A percentile compares a stretch with the other conserved stretches of the same genome.
These are phyloP conservation scores for Candida rishiriensis DNA, from an alignment of 805 yeast species.

Conservation along the genomic window DNA sequence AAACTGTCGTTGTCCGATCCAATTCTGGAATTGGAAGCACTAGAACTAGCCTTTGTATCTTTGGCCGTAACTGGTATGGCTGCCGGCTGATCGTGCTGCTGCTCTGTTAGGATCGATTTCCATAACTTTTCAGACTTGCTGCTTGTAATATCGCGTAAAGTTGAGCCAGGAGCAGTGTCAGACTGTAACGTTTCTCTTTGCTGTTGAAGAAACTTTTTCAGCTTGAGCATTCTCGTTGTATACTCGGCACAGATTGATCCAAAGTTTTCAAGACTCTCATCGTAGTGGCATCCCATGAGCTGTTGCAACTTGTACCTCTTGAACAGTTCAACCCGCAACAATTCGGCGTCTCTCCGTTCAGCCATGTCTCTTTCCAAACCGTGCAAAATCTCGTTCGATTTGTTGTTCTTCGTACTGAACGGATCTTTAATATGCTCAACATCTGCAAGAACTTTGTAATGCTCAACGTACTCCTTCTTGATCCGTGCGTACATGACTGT, in stretches of 20 bases:
- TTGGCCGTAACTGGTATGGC: not conserved
- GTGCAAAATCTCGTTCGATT: slow-evolving; percentile 7
- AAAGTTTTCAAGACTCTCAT: slow-evolving; percentile 24
- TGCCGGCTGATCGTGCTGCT: too few species aligned
- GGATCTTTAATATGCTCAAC: slow-evolving; percentile 9
- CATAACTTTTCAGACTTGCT: slow-evolving; percentile 29
- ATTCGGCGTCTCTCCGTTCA: slow-evolving; percentile 31
- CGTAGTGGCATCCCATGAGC: slow-evolving; percentile 20
- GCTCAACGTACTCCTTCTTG: slow-evolving; percentile 7
- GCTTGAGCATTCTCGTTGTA: slow-evolving; percentile 26
- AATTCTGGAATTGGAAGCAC: too few species aligned
- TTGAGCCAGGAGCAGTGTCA: slow-evolving; percentile 18
- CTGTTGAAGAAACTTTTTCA: slow-evolving; percentile 29
- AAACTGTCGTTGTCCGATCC: slow-evolving; percentile 9
- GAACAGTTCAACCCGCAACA: slow-evolving; percentile 23
- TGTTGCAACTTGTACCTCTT: slow-evolving; percentile 24
- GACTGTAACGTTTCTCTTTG: slow-evolving; percentile 23
- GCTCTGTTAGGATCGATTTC: slow-evolving; percentile 19
- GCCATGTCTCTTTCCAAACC: slow-evolving; percentile 28
- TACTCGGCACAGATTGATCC: slow-evolving; percentile 24
- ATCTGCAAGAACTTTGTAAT: slow-evolving; percentile 10
- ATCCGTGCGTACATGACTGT: not conserved
- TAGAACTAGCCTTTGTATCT: too few species aligned
- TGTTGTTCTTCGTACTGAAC: slow-evolving; percentile 4
- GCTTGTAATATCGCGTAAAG: slow-evolving; percentile 26